Conservation (phyloP, 495 filamentous ascomycete genomes). For the Aspergillus biplanus region DNA sequence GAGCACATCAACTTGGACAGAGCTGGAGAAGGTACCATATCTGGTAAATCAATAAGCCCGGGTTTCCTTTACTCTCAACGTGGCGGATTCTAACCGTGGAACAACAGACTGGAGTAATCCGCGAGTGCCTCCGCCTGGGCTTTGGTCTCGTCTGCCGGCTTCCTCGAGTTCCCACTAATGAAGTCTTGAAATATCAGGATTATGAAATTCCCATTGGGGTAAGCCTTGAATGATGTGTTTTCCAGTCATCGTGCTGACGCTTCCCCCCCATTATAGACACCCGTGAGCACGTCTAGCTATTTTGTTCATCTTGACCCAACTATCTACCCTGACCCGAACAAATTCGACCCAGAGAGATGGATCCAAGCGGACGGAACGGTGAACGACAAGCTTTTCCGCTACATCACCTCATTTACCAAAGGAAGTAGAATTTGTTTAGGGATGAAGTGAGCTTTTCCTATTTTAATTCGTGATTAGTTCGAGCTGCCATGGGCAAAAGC, state of each 20-base stretch:
- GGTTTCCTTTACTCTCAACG: background rate
- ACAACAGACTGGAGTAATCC: constrained; percentile 39
- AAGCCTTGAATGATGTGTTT: background rate
- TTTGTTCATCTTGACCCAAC: constrained; percentile 43
- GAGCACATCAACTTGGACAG: background rate
- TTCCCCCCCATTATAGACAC: constrained; percentile 30
- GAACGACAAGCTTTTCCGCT: constrained; percentile 21
- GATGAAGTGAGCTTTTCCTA: constrained; percentile 28
- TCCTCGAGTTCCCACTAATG: constrained; percentile 36
- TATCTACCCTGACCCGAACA: constrained; percentile 44
- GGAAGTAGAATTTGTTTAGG: constrained; percentile 33
- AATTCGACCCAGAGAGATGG: constrained; percentile 50
- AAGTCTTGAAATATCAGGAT: constrained; percentile 36
- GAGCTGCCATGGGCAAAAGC: background rate
- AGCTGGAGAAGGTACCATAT: constrained; percentile 24
- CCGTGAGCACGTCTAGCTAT: constrained; percentile 43
- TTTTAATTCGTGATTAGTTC: background rate
- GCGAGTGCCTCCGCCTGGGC: constrained; percentile 47
- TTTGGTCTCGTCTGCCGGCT: constrained; percentile 37
- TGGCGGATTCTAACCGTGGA: background rate
- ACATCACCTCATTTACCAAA: constrained; percentile 35
- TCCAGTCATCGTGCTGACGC: constrained; percentile 11
- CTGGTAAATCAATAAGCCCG: constrained; percentile 15
- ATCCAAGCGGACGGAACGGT: constrained; percentile 28
- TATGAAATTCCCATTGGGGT: constrained; percentile 28